Evolutionary conservation across 228 moss, liverwort and hornwort genomes (phyloP).

Genomic region (Sphagnum fallax): DNA sequence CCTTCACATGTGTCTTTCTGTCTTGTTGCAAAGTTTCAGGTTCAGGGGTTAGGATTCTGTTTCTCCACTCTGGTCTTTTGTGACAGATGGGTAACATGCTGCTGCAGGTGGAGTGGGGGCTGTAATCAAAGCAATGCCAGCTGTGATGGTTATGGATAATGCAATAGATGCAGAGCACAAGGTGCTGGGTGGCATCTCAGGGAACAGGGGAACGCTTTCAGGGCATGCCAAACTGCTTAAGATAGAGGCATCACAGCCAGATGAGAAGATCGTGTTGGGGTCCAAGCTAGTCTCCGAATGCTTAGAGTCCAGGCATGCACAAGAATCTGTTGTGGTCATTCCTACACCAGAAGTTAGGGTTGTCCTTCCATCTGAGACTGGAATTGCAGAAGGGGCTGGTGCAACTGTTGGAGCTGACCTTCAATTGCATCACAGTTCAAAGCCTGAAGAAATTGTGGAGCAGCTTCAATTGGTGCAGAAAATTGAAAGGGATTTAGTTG

Average conservation of each 20-base stretch:
- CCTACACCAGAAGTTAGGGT: slow-evolving; percentile 9
- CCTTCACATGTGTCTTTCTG: too few relatives aligned
- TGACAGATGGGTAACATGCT: neutral
- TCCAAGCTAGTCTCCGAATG: slow-evolving; percentile 4
- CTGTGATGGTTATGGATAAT: slow-evolving; percentile 24
- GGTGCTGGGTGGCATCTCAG: neutral
- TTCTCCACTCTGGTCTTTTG: too few relatives aligned
- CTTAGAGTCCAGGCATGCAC: neutral
- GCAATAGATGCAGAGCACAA: slow-evolving; percentile 23
- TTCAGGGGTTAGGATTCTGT: too few relatives aligned
- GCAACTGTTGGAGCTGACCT: slow-evolving; percentile 12
- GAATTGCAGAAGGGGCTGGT: slow-evolving; percentile 9
- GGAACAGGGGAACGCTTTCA: neutral
- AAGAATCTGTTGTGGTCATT: slow-evolving; percentile 11
- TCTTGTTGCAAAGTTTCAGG: too few relatives aligned
- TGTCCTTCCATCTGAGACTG: slow-evolving; percentile 8
- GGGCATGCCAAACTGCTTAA: neutral
- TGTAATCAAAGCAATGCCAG: slow-evolving; percentile 68
- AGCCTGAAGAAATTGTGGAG: slow-evolving; percentile 15
- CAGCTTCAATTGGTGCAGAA: slow-evolving; percentile 8
- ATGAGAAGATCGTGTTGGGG: slow-evolving; percentile 15
- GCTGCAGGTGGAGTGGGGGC: slow-evolving; percentile 82
- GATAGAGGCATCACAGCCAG: slow-evolving; percentile 6
- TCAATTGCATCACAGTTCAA: slow-evolving; percentile 8
- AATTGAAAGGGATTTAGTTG: slow-evolving; percentile 12